Conservation (phyloP, 2,329 filamentous ascomycete genomes). For the Biscogniauxia sp. region DNA sequence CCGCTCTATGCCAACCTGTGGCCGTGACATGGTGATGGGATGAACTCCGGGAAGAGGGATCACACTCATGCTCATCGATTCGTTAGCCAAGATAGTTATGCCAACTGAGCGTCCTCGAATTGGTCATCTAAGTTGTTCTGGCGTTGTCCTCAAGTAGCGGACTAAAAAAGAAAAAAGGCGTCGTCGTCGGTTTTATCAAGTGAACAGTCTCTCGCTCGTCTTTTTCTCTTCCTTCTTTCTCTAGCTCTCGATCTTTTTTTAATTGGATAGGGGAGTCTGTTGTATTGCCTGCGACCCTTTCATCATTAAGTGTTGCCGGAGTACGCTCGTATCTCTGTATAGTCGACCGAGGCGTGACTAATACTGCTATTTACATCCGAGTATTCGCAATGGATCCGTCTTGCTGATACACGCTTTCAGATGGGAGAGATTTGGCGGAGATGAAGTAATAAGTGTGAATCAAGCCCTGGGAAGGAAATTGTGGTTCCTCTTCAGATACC, state of each 20-base stretch:
- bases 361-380: slow-evolving; percentile 11
- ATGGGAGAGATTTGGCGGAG: slow-evolving; percentile 13
- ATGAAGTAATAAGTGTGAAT: slow-evolving; percentile 18
- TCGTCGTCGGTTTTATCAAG: slow-evolving; percentile 3
- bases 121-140: background rate
- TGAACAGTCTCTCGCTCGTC: slow-evolving; percentile 6
- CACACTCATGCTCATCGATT: slow-evolving; percentile 41
- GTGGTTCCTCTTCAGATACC: slow-evolving; percentile 18
- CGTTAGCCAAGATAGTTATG: slow-evolving; percentile 37
- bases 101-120: slow-evolving; percentile 5
- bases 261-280: slow-evolving; percentile 11
- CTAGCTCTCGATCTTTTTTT: background rate
- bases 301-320: slow-evolving; percentile 15
- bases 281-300: slow-evolving; percentile 7
- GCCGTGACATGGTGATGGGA: slow-evolving; percentile 63
- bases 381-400: slow-evolving; percentile 8
- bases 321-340: slow-evolving; percentile 8
- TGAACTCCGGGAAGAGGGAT: slow-evolving; percentile 44
- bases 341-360: slow-evolving; percentile 13
- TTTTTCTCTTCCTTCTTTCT: slow-evolving; percentile 6
- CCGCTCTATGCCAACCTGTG: slow-evolving; percentile 78
- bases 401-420: background rate
- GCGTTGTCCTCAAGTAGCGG: slow-evolving; percentile 1
- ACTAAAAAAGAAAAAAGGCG: background rate
- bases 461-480: slow-evolving; percentile 18